A percentile compares a stretch with the other conserved stretches of the same genome.
Conservation (phyloP, 176 grass and related monocot species). For the Thalia dealbata region DNA sequence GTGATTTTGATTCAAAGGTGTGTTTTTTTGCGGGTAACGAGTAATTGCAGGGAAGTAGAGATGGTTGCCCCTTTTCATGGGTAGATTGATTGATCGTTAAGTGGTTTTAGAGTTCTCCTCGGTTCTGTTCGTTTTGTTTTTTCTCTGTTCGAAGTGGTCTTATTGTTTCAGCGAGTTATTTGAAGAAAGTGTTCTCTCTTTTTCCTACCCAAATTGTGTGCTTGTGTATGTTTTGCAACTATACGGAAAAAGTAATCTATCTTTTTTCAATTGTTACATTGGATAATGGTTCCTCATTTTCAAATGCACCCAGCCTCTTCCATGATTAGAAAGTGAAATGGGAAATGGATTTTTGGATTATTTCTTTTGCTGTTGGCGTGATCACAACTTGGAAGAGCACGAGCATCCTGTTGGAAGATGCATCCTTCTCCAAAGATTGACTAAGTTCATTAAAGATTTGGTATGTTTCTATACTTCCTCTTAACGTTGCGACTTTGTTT, state of each 20-base stretch:
- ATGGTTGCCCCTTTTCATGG: not conserved
- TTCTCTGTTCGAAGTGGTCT: too few species aligned
- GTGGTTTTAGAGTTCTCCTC: too few species aligned
- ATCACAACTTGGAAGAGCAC: not conserved
- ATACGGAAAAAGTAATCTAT: too few species aligned
- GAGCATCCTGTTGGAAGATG: not conserved
- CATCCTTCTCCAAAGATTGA: not conserved
- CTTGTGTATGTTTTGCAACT: too few species aligned
- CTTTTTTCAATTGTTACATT: too few species aligned
- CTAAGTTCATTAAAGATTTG: not conserved
- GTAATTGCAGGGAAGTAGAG: not conserved
- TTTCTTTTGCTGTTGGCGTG: not conserved
- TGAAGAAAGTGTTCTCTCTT: too few species aligned
- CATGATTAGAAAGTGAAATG: not conserved
- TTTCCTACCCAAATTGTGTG: too few species aligned
- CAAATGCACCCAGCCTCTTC: not conserved
- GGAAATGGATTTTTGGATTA: not conserved
- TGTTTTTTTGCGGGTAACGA: not conserved
- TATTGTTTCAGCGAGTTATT: too few species aligned
- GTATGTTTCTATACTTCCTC: not conserved
- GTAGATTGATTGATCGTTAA: not conserved
- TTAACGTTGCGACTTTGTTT: not conserved
- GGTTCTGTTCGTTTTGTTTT: too few species aligned
- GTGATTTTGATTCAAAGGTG: not conserved
- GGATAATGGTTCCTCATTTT: not conserved